A percentile compares a stretch with the other conserved stretches of the same genome.
Evolutionary conservation across 2,329 filamentous ascomycete species (phyloP).

Genomic region (Exophiala sp.): DNA sequence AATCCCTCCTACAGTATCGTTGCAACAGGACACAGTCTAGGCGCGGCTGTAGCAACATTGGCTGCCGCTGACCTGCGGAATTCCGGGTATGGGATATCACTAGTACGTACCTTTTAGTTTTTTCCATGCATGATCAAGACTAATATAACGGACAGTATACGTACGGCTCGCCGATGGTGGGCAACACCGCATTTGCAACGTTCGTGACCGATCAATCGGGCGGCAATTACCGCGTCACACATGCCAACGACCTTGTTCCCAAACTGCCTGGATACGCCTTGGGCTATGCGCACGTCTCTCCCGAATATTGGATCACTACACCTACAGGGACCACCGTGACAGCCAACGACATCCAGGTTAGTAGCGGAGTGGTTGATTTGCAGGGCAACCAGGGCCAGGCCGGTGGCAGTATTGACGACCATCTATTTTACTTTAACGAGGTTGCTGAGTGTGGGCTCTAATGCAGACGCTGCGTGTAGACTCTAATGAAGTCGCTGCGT

Average conservation of each 20-base stretch:
- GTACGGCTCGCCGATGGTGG: conserved; percentile 41
- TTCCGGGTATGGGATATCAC: conserved; percentile 36
- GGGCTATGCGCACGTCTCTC: conserved; percentile 36
- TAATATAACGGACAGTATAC: conserved; percentile 33
- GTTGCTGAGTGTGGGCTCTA: conserved; percentile 22
- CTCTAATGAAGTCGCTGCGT: no score
- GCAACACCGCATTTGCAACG: conserved; percentile 35
- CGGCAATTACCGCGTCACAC: conserved; percentile 36
- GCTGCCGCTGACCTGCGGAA: conserved; percentile 44
- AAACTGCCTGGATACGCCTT: conserved; percentile 33
- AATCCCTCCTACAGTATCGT: conserved; percentile 42
- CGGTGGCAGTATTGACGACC: conserved; percentile 30
- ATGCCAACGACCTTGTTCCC: conserved; percentile 37
- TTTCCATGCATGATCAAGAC: neutral
- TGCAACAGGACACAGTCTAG: conserved; percentile 48
- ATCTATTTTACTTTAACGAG: conserved; percentile 35
- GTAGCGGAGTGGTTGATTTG: conserved; percentile 32
- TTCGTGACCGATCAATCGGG: conserved; percentile 36
- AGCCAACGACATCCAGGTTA: conserved; percentile 32
- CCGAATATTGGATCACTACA: conserved; percentile 40
- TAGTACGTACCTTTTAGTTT: conserved; percentile 31
- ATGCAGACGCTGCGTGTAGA: no score
- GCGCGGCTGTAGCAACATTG: conserved; percentile 47
- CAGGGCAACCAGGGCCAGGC: conserved; percentile 35
- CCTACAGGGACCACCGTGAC: conserved; percentile 30